phyloP scores from a whole-genome alignment of 176 grass and related monocot species.

The Aegilops umbellulata region DNA sequence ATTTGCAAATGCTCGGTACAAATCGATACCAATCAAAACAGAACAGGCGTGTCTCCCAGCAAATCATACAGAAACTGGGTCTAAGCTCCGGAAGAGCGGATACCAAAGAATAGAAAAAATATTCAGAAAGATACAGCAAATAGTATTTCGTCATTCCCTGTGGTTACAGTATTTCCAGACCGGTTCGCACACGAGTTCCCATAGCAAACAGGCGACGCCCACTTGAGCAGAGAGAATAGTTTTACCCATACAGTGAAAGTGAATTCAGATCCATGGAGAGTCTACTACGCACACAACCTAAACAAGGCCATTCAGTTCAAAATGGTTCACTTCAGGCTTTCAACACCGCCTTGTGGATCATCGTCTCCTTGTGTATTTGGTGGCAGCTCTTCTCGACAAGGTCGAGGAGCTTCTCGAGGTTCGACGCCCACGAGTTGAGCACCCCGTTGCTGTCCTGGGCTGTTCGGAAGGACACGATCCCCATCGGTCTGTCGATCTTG shows the following conservation, averaged over 20 bases:
- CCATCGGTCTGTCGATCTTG: conserved; percentile 83
- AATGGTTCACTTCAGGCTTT: conserved; percentile 49
- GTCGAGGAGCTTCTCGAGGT: conserved; percentile 92
- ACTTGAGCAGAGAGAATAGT: not conserved
- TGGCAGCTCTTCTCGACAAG: conserved; percentile 96
- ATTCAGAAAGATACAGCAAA: conserved; percentile 16
- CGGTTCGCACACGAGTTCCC: not conserved
- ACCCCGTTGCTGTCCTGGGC: conserved; percentile 67
- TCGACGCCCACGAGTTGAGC: conserved; percentile 77
- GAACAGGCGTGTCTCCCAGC: not conserved
- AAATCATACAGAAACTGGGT: not conserved
- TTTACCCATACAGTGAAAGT: not conserved
- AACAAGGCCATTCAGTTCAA: not conserved
- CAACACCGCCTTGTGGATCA: conserved; percentile 87
- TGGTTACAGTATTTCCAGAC: conserved; percentile 13
- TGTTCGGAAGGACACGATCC: conserved; percentile 65
- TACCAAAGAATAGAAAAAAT: conserved; percentile 14
- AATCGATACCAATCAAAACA: not conserved
- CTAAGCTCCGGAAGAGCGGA: not conserved
- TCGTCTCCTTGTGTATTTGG: conserved; percentile 96
- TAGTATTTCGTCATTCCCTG: not conserved
- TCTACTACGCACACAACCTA: not conserved
- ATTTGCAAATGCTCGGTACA: not conserved
- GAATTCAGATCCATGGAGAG: not conserved
- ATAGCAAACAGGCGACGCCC: conserved; percentile 18